phyloP scores from a whole-genome alignment of 2,329 filamentous ascomycete genomes.

The Arthroderma uncinatum region DNA sequence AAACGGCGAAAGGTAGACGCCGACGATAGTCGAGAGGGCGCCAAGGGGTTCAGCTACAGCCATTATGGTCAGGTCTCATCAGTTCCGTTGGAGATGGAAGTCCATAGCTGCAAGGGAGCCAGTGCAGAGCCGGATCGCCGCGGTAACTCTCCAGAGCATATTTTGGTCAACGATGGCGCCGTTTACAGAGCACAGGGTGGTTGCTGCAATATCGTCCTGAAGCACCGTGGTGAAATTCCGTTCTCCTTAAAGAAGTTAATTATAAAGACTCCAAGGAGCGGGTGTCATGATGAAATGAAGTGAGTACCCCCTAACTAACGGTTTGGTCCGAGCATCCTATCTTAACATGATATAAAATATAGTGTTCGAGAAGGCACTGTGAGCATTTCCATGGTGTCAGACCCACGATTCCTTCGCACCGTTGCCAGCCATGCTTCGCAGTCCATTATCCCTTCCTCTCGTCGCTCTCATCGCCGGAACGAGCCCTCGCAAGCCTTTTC shows the following conservation, averaged over 20 bases:
- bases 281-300: conserved; percentile 59
- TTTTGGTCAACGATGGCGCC: conserved; percentile 67
- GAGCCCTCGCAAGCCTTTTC: neutral
- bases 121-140: conserved; percentile 29
- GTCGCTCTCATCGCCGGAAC: conserved; percentile 7
- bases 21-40: conserved; percentile 42
- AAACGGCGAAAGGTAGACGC: conserved; percentile 63
- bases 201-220: conserved; percentile 74
- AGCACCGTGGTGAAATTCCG: conserved; percentile 65
- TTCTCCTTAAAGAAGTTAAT: conserved; percentile 78
- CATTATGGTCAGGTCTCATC: conserved; percentile 78
- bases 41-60: conserved; percentile 63
- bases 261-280: conserved; percentile 66
- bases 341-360: neutral
- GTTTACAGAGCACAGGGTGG: conserved; percentile 88
- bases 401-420: conserved; percentile 63
- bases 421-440: conserved; percentile 29
- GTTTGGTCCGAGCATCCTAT: conserved; percentile 24
- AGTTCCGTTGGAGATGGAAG: conserved; percentile 71
- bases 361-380: conserved; percentile 68
- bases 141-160: conserved; percentile 62
- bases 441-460: neutral
- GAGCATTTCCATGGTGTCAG: conserved; percentile 75
- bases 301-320: conserved; percentile 40
- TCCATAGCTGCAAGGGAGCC: conserved; percentile 74